phyloP scores from a whole-genome alignment of 352 stramenopile species.

The Phytophthora pistaciae region DNA sequence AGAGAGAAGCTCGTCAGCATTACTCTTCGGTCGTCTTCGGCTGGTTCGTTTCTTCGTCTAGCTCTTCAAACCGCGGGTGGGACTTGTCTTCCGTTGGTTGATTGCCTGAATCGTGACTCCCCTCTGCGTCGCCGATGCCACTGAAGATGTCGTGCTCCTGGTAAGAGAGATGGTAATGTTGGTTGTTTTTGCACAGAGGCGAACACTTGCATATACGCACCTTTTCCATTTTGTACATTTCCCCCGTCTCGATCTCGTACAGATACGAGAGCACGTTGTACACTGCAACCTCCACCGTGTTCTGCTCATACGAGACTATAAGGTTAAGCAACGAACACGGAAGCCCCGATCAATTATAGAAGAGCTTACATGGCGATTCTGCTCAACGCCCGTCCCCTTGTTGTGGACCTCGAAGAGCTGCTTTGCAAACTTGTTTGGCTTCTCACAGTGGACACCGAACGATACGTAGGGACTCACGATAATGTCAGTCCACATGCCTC shows the following conservation, averaged over 20 bases:
- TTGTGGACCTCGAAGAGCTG: constrained; percentile 95
- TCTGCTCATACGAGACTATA: constrained; percentile 46
- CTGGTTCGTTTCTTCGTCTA: constrained; percentile 33
- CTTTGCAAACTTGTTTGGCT: constrained; percentile 73
- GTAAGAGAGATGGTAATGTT: not conserved
- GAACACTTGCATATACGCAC: constrained; percentile 18
- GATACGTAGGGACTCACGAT: constrained; percentile 91
- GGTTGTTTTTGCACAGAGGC: not conserved
- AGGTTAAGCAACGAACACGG: not conserved
- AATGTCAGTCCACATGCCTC: constrained; percentile 94
- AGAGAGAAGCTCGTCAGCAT: not conserved
- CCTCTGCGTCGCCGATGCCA: constrained; percentile 72
- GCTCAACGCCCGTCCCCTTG: constrained; percentile 93
- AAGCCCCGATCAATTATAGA: not conserved
- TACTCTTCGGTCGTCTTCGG: constrained; percentile 26
- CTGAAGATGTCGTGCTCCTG: constrained; percentile 88
- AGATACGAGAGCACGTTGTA: constrained; percentile 94
- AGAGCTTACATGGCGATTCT: constrained; percentile 90
- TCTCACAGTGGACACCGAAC: constrained; percentile 90
- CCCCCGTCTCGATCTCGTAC: constrained; percentile 91
- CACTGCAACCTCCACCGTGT: constrained; percentile 92
- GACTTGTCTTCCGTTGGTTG: constrained; percentile 14
- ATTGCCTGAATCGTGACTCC: constrained; percentile 9
- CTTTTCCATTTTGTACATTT: constrained; percentile 91
- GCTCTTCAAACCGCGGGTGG: constrained; percentile 37